phyloP scores from a whole-genome alignment of 306 rosid genomes.

The Oxytropis ochrocephala region DNA sequence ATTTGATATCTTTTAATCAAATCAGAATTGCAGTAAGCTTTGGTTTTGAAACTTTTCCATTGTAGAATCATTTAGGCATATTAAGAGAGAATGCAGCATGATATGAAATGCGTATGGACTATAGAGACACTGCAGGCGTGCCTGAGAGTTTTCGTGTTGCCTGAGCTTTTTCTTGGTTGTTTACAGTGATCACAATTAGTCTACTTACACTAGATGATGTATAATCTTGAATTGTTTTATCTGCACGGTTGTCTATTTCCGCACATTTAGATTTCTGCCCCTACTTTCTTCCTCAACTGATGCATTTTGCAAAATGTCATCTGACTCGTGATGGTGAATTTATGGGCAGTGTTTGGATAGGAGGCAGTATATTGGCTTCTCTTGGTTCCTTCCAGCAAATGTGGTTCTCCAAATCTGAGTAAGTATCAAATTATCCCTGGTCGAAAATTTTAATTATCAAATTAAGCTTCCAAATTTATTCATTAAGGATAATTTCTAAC shows the following conservation, averaged over 20 bases:
- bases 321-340: constrained; percentile 16
- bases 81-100: not conserved
- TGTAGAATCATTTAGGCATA: not conserved
- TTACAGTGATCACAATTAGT: not conserved
- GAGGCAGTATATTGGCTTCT: constrained; percentile 98
- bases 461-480: not conserved
- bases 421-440: constrained; percentile 17
- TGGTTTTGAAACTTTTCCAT: not conserved
- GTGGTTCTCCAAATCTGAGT: constrained; percentile 96
- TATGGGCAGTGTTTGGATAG: constrained; percentile 87
- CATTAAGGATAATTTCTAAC: not conserved
- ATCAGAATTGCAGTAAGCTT: not conserved
- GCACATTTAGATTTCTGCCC: not conserved
- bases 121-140: not conserved
- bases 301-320: not conserved
- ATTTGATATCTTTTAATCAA: not conserved
- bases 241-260: not conserved
- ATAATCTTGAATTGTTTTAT: not conserved
- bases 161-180: not conserved
- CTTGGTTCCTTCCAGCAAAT: constrained; percentile 95
- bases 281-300: not conserved
- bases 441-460: not conserved
- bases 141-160: not conserved
- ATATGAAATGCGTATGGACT: not conserved
- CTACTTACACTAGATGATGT: not conserved